Evolutionary conservation across 2,329 filamentous ascomycete species (phyloP).

Genomic region (Penicillium sp.): DNA sequence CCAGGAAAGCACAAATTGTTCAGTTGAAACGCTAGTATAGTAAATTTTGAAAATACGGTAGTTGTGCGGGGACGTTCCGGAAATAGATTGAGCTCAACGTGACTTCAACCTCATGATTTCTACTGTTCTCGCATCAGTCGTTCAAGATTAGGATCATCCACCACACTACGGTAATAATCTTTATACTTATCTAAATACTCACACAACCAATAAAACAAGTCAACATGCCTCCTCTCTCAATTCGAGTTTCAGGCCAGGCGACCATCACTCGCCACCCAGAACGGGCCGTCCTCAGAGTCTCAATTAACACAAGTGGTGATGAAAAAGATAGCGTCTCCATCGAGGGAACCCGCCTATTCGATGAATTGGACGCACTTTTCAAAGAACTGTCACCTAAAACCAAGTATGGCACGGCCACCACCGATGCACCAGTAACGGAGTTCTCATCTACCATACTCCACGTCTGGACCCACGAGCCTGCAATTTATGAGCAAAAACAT

Average conservation of each 20-base stretch:
- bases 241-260: constrained; percentile 15
- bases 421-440: constrained; percentile 20
- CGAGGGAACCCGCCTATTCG: constrained; percentile 9
- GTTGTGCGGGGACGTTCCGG: too few relatives aligned
- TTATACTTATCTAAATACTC: neutral
- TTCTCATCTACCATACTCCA: constrained; percentile 16
- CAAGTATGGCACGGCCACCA: constrained; percentile 2
- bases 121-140: neutral
- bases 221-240: constrained; percentile 18
- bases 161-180: too few relatives aligned
- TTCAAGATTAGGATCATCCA: neutral
- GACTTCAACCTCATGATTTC: too few relatives aligned
- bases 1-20: too few relatives aligned
- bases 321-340: constrained; percentile 9
- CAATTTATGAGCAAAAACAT: neutral
- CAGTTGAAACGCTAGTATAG: too few relatives aligned
- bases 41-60: too few relatives aligned
- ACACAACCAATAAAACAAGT: neutral
- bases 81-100: too few relatives aligned
- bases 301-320: constrained; percentile 7
- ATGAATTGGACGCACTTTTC: constrained; percentile 12
- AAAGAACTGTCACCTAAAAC: constrained; percentile 12
- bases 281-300: constrained; percentile 10
- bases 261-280: constrained; percentile 15
- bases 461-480: neutral